Evolutionary conservation across 768 basidiomycete species (phyloP).

Genomic region (Mycena rosella): DNA sequence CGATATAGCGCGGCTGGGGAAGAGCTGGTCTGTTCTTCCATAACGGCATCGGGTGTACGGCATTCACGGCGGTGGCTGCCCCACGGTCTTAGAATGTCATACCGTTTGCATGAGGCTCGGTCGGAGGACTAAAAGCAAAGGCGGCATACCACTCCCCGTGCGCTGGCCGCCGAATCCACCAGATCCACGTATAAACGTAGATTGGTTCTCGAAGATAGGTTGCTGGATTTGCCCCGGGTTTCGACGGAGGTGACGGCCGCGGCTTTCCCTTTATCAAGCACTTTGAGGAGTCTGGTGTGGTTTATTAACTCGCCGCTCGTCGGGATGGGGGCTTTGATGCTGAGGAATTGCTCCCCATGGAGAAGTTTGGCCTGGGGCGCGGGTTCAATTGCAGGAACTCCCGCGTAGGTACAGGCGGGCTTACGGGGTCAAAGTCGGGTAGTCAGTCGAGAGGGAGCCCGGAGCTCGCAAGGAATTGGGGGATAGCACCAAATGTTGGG

Average conservation of each 20-base stretch:
- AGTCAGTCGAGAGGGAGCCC: conserved; percentile 85
- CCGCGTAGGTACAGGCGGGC: conserved; percentile 37
- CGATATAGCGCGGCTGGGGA: conserved; percentile 94
- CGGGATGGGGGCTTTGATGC: conserved; percentile 89
- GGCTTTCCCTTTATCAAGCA: conserved; percentile 93
- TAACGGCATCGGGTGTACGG: conserved; percentile 82
- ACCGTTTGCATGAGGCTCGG: not conserved
- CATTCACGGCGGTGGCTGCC: conserved; percentile 84
- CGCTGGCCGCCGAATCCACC: conserved; percentile 98
- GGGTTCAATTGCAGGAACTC: conserved; percentile 16
- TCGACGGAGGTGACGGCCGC: conserved; percentile 87
- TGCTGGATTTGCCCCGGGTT: conserved; percentile 87
- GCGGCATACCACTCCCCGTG: conserved; percentile 73
- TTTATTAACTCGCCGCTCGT: conserved; percentile 85
- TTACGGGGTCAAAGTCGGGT: conserved; percentile 93
- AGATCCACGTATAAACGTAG: conserved; percentile 92
- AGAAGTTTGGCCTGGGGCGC: conserved; percentile 86
- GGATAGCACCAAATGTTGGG: conserved; percentile 96
- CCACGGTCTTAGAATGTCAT: conserved; percentile 81
- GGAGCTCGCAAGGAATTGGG: conserved; percentile 84
- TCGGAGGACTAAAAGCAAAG: conserved; percentile 1
- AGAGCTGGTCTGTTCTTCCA: conserved; percentile 88
- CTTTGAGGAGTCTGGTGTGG: conserved; percentile 82
- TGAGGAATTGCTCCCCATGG: conserved; percentile 96
- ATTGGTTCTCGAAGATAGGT: conserved; percentile 93